Evolutionary conservation across 192 early-diverging fungal genomes (phyloP), one percentile per base, ranked within the genome.

Genomic region (Backusella westeae): DNA sequence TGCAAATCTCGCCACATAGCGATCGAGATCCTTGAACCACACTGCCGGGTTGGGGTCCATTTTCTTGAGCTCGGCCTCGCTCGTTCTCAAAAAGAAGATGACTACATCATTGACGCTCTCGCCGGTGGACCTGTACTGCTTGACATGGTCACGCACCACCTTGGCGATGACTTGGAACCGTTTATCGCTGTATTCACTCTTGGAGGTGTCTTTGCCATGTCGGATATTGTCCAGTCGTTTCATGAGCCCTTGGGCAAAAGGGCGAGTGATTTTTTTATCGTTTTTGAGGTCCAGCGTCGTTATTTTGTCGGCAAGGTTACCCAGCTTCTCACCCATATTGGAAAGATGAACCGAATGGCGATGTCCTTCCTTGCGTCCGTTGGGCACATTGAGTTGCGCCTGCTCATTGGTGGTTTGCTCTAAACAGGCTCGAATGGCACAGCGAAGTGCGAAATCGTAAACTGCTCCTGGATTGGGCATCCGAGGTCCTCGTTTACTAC

Each of bases 101-200:
- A 86, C 68, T 23, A 88, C 34, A 67, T 88, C 85, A 56, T 88
- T 86, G 6, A 80, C 79, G 46, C 82, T 85, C 26, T 63, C 56
- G 32, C 81, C 84, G 9, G 80, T 76, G 1, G 84, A 77, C 23
- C 81, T 81, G 35, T 88, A 82, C n/a, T 78, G 67, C 17, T 85
- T 80, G 65, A 88, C 71, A 38, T 75, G 53, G 14, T 59, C 42
- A 52, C 83, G 81, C 69, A 86, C 71, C 46, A 77, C 56, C 1
- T 39, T 44, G 4, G 87, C 73, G 0, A 82, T 78, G 26, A 75
- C 74, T 9, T 79, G 71, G 23, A 90, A 83, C 10, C 84, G 75
- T 19, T 75, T 80, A 74, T 90, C 87, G 26, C 77, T 72, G 78
- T 85, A 90, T 66, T 67, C 73, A 39, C 81, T 82, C 38, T 81